Evolutionary conservation across 352 stramenopile species (phyloP), one percentile per base, ranked within the genome.

Genomic region (Pythium myriotylum): DNA sequence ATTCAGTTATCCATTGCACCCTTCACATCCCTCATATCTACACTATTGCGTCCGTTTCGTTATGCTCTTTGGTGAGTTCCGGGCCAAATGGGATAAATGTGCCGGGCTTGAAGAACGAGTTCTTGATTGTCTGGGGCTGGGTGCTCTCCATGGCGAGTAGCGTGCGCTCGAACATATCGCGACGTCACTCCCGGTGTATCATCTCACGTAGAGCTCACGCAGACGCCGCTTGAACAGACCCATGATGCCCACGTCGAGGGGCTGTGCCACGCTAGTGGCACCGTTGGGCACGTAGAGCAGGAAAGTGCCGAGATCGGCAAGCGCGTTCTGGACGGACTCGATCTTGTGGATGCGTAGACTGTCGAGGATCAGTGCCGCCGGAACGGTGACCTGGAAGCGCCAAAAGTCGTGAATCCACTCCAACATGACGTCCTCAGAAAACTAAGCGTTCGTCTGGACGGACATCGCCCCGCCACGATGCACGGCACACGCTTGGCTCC

Each of bases 171-270:
- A 40, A 59, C 58, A 65, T 65, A 22, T 65, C 58, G 8, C 19
- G 16, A 16, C 58, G 58, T 2, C 58, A 39, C 17, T 58, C 49
- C 37, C 6, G 3, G 22, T 32, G 57, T 57, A 57, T 17, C 42
- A 47, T 2, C 9, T 24, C 12, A 35, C 27, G 27, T 59, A 59
- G 16, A 26, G 48, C 13, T 48, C 20, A 10, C 24, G 37, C 24
- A 58, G 17, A 1, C 22, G 2, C 2, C 20, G 29, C 32, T 66
- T 60, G 42, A 66, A 66, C 2, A 43, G 59, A 1, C 26, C 56
- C 49, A 66, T 66, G 4, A 60, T 23, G 8, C 49, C 41, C 2
- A 66, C 59, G 23, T 54, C 59, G 5, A 66, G 59, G 1, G 59
- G 59, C 51, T 66, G 50, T 5, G 49, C 37, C 1, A 66, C 50